Evolutionary conservation across 2,329 filamentous ascomycete species (phyloP), one percentile per base, ranked within the genome.

Genomic region (Trichoderma koningii): DNA sequence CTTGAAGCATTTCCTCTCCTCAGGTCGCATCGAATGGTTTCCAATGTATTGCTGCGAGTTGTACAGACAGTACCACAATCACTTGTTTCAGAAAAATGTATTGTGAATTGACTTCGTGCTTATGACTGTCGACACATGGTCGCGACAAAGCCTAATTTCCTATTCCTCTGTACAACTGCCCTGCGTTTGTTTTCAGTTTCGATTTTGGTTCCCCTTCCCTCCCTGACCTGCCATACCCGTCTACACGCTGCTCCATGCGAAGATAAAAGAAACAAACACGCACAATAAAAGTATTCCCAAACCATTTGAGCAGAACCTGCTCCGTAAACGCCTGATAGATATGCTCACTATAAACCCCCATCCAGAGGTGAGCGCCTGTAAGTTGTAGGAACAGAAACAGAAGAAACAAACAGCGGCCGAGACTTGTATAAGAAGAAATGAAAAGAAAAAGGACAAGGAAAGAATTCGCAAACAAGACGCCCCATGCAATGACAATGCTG

Each of bases 171-270:
- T 52, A 59, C 63, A 65, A 21, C 34, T 21, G 50, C 34, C 44
- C 55, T 47, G 30, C 23, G n/a, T 44, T 53, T 61, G 44, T 61
- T 65, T 65, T 65, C 34, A 34, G 15, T 50, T 55, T 55, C 17
- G 28, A 23, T 47, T 62, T 62, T 41, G 44, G 14, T 28, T 19
- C 56, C 48, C 42, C 26, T 34, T 7, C 42, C 50, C 47, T 53
- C 52, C 41, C 5, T 55, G 55, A 48, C 61, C 45, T 38, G 52
- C 61, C n/a, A 47, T 38, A 42, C 52, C 53, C 45, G 47, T 64
- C 59, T 64, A 53, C 57, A 59, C 62, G 53, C 62, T 64, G 55
- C 45, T 64, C 55, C 42, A 57, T 64, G 62, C 53, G 59, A 64
- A 45, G 17, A 50, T 38, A 38, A 38, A 34, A 38, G 23, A n/a